Evolutionary conservation across 2,329 filamentous ascomycete species (phyloP).

Genomic region (Aspergillus luchuensis): DNA sequence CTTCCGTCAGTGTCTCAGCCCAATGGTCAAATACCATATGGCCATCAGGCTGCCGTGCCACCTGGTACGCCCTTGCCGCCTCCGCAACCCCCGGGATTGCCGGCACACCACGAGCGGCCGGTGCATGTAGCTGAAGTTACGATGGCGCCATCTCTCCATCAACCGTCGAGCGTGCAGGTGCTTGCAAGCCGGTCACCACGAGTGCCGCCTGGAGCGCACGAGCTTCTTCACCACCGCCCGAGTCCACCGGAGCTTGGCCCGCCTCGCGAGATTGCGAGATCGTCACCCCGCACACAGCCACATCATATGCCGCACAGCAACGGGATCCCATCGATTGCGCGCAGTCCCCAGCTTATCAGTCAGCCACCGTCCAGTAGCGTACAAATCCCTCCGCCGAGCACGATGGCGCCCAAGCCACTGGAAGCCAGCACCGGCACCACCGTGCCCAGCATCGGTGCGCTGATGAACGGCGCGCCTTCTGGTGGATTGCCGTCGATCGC

Average conservation of each 20-base stretch:
- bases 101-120: constrained; percentile 38
- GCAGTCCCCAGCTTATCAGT: constrained; percentile 33
- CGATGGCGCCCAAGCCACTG: constrained; percentile 25
- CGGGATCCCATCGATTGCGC: constrained; percentile 16
- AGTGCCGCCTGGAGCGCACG: constrained; percentile 28
- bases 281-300: constrained; percentile 36
- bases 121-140: constrained; percentile 34
- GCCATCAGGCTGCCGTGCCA: constrained; percentile 22
- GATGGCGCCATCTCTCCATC: constrained; percentile 27
- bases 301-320: constrained; percentile 27
- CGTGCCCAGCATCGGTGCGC: constrained; percentile 58
- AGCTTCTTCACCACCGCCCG: constrained; percentile 28
- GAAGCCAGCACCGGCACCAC: constrained; percentile 38
- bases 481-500: constrained; percentile 30
- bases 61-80: constrained; percentile 18
- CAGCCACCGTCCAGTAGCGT: constrained; percentile 24
- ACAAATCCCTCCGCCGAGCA: constrained; percentile 20
- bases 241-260: constrained; percentile 33
- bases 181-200: constrained; percentile 33
- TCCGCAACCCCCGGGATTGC: constrained; percentile 29
- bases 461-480: constrained; percentile 43
- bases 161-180: constrained; percentile 22
- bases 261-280: constrained; percentile 37
- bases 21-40: constrained; percentile 37
- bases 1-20: constrained; percentile 37